Conservation (phyloP, 306 rosid species). For the Styphnolobium japonicum region DNA sequence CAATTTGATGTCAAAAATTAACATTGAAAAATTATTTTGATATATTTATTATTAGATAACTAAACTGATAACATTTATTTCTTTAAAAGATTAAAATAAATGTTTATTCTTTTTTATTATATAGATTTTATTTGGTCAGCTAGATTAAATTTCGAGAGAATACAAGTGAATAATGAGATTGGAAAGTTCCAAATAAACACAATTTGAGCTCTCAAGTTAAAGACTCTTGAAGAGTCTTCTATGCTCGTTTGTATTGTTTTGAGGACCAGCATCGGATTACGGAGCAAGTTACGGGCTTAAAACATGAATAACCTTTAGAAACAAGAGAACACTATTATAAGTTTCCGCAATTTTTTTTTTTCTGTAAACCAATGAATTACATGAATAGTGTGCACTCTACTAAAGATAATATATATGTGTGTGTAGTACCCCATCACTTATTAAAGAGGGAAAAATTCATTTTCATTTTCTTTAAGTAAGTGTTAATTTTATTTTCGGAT, state of each 20-base stretch:
- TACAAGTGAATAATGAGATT: neutral
- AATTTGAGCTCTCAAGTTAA: neutral
- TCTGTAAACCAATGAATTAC: no score
- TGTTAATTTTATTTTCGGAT: neutral
- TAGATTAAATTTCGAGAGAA: neutral
- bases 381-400: no score
- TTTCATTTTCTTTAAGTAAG: no score
- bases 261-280: neutral
- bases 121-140: neutral
- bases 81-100: no score
- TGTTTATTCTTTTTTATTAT: neutral
- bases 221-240: neutral
- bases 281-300: slow-evolving; percentile 24
- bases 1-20: no score
- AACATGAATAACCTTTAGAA: neutral
- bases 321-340: neutral
- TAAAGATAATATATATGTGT: no score
- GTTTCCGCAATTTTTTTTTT: neutral
- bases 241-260: neutral
- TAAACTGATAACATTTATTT: no score
- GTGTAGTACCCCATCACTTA: neutral
- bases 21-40: no score
- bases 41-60: no score
- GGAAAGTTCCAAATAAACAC: neutral
- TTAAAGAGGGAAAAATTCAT: neutral